Percentiles rank a stretch among this genome's conserved stretches.
These are phyloP conservation scores for Meredithiella fracta DNA, from an alignment of 2,329 filamentous ascomycete genomes.

Conservation along the genomic window DNA sequence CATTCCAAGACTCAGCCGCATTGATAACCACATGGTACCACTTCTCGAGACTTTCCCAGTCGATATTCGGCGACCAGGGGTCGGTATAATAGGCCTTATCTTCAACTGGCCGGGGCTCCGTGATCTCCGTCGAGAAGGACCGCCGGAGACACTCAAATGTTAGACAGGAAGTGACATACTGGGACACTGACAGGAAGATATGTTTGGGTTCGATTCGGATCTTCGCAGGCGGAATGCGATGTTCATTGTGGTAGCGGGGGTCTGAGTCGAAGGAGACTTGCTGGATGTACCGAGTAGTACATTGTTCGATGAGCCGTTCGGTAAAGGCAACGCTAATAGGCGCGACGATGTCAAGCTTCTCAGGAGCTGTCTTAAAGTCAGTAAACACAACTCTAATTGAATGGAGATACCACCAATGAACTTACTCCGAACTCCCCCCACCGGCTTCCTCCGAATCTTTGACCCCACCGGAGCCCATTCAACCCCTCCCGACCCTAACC, in stretches of 20 bases:
- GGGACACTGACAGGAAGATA: constrained; percentile 62
- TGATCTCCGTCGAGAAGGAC: constrained; percentile 46
- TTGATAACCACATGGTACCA: constrained; percentile 62
- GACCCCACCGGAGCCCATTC: background rate
- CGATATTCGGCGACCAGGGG: constrained; percentile 49
- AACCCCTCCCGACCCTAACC: background rate
- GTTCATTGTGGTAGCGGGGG: no score
- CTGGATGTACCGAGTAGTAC: background rate
- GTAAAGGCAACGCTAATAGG: background rate
- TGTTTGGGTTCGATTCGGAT: constrained; percentile 16
- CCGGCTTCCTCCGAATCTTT: background rate
- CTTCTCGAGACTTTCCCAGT: constrained; percentile 53
- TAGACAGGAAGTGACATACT: constrained; percentile 52
- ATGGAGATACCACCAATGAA: background rate
- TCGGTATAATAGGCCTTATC: background rate
- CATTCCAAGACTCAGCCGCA: constrained; percentile 49
- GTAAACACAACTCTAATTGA: background rate
- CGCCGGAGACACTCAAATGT: constrained; percentile 57
- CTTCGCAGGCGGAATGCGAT: no score
- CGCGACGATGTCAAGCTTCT: background rate
- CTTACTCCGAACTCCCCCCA: background rate
- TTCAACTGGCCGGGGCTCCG: background rate
- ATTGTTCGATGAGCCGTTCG: background rate
- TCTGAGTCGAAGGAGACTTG: no score
- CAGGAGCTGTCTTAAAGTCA: background rate